phyloP scores from a whole-genome alignment of 2,329 filamentous ascomycete genomes.

The Rhynchosporium agropyri region DNA sequence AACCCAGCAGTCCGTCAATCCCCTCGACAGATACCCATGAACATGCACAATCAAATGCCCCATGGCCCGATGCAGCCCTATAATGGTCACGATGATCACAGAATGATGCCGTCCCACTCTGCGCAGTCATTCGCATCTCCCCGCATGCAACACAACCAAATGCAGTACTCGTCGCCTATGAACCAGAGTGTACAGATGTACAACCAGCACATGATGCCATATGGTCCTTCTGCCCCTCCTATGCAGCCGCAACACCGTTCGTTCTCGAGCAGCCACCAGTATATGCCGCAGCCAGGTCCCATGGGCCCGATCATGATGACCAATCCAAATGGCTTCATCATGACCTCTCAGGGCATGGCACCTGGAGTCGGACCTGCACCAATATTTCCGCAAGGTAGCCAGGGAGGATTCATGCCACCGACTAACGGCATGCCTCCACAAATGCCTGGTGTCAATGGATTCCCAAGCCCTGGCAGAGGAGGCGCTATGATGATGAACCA shows the following conservation, averaged over 20 bases:
- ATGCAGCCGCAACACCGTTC: constrained; percentile 68
- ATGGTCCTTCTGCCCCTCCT: constrained; percentile 65
- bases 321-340: constrained; percentile 68
- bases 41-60: constrained; percentile 74
- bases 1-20: constrained; percentile 54
- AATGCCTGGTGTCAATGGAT: constrained; percentile 72
- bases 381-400: constrained; percentile 77
- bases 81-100: constrained; percentile 75
- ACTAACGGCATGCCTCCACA: constrained; percentile 57
- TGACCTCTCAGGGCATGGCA: constrained; percentile 73
- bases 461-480: constrained; percentile 83
- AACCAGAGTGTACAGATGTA: constrained; percentile 72
- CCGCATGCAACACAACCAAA: constrained; percentile 69
- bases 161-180: constrained; percentile 73
- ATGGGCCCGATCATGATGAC: constrained; percentile 89
- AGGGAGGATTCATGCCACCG: constrained; percentile 65
- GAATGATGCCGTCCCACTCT: constrained; percentile 86
- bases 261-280: constrained; percentile 72
- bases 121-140: constrained; percentile 86
- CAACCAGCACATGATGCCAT: constrained; percentile 70
- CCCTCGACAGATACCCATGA: constrained; percentile 70
- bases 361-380: constrained; percentile 66
- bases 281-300: constrained; percentile 69
- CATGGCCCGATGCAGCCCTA: constrained; percentile 67
- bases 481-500: constrained; percentile 95